Conservation (phyloP, 2,329 filamentous ascomycete species). For the Colletotrichum sp. region DNA sequence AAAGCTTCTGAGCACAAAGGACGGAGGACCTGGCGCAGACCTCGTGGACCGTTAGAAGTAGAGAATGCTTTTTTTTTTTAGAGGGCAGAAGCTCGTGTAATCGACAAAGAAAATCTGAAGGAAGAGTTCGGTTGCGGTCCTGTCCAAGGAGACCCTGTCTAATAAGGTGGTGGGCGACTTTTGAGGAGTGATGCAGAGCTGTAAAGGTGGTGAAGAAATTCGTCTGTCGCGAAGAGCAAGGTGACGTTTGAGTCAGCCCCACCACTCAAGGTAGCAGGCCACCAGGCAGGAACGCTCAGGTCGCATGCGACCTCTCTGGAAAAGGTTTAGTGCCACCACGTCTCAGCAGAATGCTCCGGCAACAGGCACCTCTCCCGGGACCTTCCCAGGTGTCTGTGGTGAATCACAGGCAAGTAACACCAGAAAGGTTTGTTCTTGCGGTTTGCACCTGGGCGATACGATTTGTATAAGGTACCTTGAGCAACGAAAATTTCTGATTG, state of each 20-base stretch:
- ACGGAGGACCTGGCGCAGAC: neutral
- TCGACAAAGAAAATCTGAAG: neutral
- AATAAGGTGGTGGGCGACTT: neutral
- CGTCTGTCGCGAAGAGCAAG: constrained; percentile 21
- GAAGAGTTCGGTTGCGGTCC: neutral
- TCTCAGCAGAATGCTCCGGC: neutral
- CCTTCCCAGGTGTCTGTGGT: neutral
- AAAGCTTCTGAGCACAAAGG: constrained; percentile 1
- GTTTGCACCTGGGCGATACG: neutral
- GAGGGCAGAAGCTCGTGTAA: neutral
- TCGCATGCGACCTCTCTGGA: constrained; percentile 3
- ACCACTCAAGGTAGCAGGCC: constrained; percentile 2
- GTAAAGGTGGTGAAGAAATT: constrained; percentile 11
- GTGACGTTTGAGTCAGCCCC: constrained; percentile 24
- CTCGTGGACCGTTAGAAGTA: neutral
- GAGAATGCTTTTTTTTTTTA: neutral
- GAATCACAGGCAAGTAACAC: neutral
- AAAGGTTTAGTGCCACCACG: neutral
- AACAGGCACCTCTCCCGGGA: neutral
- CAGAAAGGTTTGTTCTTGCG: neutral
- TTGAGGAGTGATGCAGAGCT: neutral
- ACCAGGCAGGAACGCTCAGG: constrained; percentile 12
- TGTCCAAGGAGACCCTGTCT: neutral
- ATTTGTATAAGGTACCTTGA: neutral
- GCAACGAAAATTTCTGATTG: neutral